Evolutionary conservation across 1,284 basidiomycete species (phyloP), one percentile per base, ranked within the genome.

Genomic region (Erythrobasidium hasegawianum): DNA sequence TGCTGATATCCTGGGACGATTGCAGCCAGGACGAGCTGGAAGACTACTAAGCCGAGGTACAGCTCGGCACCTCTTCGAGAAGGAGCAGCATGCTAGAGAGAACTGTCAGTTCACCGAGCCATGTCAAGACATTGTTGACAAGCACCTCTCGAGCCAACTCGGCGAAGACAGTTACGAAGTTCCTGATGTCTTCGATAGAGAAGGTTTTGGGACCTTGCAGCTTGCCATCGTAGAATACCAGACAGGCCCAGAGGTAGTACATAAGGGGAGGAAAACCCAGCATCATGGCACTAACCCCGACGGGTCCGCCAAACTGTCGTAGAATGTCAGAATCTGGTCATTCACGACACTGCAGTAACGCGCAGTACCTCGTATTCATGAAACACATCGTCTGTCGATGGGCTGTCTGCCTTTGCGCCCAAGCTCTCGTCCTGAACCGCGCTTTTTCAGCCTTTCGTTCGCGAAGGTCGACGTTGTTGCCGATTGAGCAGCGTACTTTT

Each of bases 191-290:
- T 40, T 62, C 54, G 24, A 53, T 29, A 8, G 26, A n/a, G 27
- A 38, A 33, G 4, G 26, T 57, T 11, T 41, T 39, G 38, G 93
- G 93, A 71, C 84, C 79, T n/a, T 89, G 85, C 47, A 96, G 81
- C 72, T 84, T 82, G 59, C 95, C 95, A 72, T 97, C 88, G 77
- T 97, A 94, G 79, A 93, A 96, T 85, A 89, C 93, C 43, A 97
- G 83, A 75, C 96, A 99, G 72, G 93, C 91, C 90, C 92, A 97
- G 72, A 98, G 85, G 80, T 98, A 98, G 80, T 97, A 97, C 94
- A 93, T 91, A 70, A 90, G 82, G 41, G 86, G 78, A 0, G 95
- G 95, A 78, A 98, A 99, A 59, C 89, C 86, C 29, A 87, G 82
- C 89, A 99, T 98, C 82, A 99, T 97, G 29, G 88, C 88, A 10